Percentiles rank a stretch among this genome's conserved stretches.
Evolutionary conservation across 108 stramenopile genomes (phyloP).

Genomic region (Pseudonitzschia delicatissima): DNA sequence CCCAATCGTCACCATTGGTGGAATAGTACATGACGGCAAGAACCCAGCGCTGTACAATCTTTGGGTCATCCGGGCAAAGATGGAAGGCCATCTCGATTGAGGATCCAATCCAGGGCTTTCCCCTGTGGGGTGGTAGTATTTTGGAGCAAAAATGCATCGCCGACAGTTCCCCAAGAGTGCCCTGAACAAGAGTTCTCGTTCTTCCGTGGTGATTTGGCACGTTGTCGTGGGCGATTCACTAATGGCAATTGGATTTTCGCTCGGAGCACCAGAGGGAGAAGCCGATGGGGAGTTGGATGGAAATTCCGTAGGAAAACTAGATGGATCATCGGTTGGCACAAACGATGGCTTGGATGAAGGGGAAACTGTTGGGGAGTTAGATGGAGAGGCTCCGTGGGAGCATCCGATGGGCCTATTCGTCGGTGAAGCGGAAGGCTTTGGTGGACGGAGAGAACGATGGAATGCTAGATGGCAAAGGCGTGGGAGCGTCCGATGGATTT

Average conservation of each 20-base stretch:
- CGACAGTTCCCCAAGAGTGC: slow-evolving; percentile 8
- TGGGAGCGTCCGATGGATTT: background rate
- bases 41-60: slow-evolving; percentile 65
- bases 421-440: too few relatives aligned
- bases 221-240: slow-evolving; percentile 17
- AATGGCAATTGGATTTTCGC: background rate
- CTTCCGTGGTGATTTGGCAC: slow-evolving; percentile 22
- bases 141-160: slow-evolving; percentile 12
- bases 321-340: background rate
- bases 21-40: slow-evolving; percentile 76
- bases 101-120: slow-evolving; percentile 41
- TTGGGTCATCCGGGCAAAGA: slow-evolving; percentile 35
- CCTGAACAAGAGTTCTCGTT: slow-evolving; percentile 25
- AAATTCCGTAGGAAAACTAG: background rate
- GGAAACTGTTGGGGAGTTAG: background rate
- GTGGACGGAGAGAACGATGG: too few relatives aligned
- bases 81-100: slow-evolving; percentile 25
- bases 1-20: slow-evolving; percentile 62
- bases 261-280: background rate
- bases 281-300: background rate
- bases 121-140: slow-evolving; percentile 37
- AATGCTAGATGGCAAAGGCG: too few relatives aligned
- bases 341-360: background rate
- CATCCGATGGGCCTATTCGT: too few relatives aligned
- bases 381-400: background rate